Evolutionary conservation across 208 protist genomes (phyloP), one percentile per base, ranked within the genome.

Genomic region (Leishmania tarentolae): DNA sequence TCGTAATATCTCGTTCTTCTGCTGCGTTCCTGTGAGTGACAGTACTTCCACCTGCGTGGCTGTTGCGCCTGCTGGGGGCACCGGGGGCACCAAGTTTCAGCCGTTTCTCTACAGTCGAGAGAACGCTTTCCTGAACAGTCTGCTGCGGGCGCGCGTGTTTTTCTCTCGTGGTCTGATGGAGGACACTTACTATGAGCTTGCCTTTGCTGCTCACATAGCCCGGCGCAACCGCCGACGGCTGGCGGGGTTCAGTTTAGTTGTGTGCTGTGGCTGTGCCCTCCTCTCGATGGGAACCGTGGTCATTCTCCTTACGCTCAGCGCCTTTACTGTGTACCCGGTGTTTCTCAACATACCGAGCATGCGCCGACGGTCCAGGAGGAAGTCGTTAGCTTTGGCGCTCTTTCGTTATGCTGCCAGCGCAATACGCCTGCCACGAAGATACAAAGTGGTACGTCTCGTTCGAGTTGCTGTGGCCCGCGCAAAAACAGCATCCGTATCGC

Each of bases 161-260:
- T 97, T 94, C 73, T 84, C 84, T 5, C 90, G 92, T 57, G 94
- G 94, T 19, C 80, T 97, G 57, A 90, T 95, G 76, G 83, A 88
- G 44, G 94, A 97, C 79, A 92, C 90, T 59, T 97, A 92, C 78
- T 93, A 92, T 56, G 94, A 97, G 76, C 75, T 96, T 15, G 91
- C 88, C 5, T 88, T 95, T 13, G 74, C 91, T 44, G 85, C 92
- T 42, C 88, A 95, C 74, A 76, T 89, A 7, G 21, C 91, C 9
- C 83, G 86, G 8, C 85, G 83, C 44, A 61, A 77, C 17, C 85
- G 89, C 44, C 87, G 83, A 5, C 76, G 65, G 35, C 65, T 94
- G 37, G 79, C 88, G 44, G 35, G 72, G 19, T 84, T 57, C 35
- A 75, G 82, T 19, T 65, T 86, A 17, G 37, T 71, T 61, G 40